Evolutionary conservation across 495 filamentous ascomycete species (phyloP).

Genomic region (Pyrenula aspistea): DNA sequence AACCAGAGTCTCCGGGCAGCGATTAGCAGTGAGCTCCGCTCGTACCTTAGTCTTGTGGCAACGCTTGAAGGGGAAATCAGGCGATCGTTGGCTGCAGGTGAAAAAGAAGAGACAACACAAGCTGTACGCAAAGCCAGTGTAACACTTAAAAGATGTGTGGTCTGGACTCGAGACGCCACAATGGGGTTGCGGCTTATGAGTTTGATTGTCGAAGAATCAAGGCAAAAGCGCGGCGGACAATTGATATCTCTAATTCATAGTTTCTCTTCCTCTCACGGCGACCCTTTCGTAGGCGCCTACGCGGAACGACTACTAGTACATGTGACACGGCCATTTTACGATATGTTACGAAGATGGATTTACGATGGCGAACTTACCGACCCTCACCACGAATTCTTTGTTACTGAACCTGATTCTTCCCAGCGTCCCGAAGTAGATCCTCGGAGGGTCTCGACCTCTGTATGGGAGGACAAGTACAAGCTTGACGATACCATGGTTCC

Average conservation of each 20-base stretch:
- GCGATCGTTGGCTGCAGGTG: constrained; percentile 52
- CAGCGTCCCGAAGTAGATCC: constrained; percentile 33
- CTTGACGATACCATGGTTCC: constrained; percentile 78
- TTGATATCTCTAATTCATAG: constrained; percentile 88
- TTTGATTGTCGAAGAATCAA: constrained; percentile 76
- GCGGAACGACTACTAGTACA: constrained; percentile 85
- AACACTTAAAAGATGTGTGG: constrained; percentile 86
- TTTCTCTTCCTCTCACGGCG: constrained; percentile 87
- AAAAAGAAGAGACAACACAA: constrained; percentile 51
- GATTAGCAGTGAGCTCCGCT: constrained; percentile 70
- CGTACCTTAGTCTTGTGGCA: constrained; percentile 86
- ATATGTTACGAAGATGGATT: constrained; percentile 93
- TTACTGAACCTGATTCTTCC: constrained; percentile 53
- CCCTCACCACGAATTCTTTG: constrained; percentile 93
- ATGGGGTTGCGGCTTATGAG: constrained; percentile 94
- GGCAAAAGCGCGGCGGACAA: constrained; percentile 82
- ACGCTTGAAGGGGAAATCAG: constrained; percentile 91
- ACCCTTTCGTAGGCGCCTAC: constrained; percentile 87
- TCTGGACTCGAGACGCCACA: constrained; percentile 95
- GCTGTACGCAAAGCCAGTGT: constrained; percentile 79
- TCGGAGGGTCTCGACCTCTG: constrained; percentile 65
- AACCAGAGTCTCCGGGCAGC: constrained; percentile 89
- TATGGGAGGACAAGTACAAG: constrained; percentile 97
- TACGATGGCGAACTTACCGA: constrained; percentile 97
- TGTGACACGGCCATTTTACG: constrained; percentile 93